These are phyloP conservation scores for Castanospermum australe DNA, from an alignment of 306 rosid species.

Conservation along the genomic window DNA sequence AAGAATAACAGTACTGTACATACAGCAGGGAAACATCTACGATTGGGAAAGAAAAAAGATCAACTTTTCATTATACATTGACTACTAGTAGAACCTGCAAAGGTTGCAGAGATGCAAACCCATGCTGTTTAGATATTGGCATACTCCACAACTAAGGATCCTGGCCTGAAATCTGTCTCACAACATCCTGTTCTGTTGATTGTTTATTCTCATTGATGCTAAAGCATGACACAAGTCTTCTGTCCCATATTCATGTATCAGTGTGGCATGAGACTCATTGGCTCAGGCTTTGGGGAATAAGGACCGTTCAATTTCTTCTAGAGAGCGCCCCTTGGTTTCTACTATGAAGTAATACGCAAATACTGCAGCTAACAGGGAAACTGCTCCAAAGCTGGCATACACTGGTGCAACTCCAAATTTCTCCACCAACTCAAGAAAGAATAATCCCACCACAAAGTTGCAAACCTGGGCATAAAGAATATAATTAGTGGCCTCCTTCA, in stretches of 20 bases:
- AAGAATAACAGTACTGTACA: background rate
- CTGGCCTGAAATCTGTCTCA: background rate
- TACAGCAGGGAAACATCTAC: background rate
- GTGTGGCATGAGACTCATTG: conserved; percentile 16
- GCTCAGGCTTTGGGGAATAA: conserved; percentile 46
- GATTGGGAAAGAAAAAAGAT: background rate
- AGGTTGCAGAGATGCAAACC: conserved; percentile 6
- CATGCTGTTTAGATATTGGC: background rate
- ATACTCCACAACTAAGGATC: background rate
- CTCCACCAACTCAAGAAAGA: conserved; percentile 81
- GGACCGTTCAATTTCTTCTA: conserved; percentile 85
- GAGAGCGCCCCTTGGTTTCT: conserved; percentile 86
- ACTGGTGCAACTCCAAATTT: conserved; percentile 81
- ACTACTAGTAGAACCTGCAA: background rate
- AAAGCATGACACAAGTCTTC: background rate
- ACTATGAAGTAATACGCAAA: conserved; percentile 65
- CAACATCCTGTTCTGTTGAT: background rate
- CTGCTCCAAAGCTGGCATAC: conserved; percentile 70
- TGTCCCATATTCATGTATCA: background rate
- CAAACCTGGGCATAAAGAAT: conserved; percentile 52
- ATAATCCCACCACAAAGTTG: conserved; percentile 85
- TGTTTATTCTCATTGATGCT: background rate
- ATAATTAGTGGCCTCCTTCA: background rate
- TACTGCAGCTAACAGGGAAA: conserved; percentile 71
- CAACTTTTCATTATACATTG: background rate